Base-by-base conservation (phyloP, 352 stramenopile species). In the Globisporangium yorkense region DNA sequence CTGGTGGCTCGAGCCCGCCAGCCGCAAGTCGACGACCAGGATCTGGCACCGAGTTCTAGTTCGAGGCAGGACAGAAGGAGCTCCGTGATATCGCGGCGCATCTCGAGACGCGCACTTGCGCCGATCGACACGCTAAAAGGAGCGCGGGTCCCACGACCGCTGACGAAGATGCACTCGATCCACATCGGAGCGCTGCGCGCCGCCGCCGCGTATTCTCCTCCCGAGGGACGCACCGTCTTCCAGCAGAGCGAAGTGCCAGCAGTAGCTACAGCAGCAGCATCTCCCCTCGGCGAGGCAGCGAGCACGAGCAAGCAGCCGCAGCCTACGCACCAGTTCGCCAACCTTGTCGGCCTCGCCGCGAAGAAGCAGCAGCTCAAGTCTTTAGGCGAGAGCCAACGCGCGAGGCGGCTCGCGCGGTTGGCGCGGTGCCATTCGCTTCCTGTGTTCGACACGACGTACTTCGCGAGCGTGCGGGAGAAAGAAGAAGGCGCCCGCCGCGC, bases 351-450 rank as follows among this genome's bases (percentile, higher is more conserved):
- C 7, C 29, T 51, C n/a, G 45, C 18, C 6, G 18, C 35, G 13
- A 45, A 46, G n/a, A 56, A 27, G 1, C 15, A 54, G 10, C 43
- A 45, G 15, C 13, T 21, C 21, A 35, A 12, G n/a, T 40, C 31
- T 20, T 50, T 35, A 5, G 16, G 13, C 5, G 37, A 20, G 7
- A 16, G 13, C 39, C 24, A 40, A 8, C 54, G 29, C 15, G 41
- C n/a, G 29, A 50, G 31, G 12, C 27, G 16, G 56, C 54, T 45
- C 47, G 70, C 9, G 37, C 40, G n/a, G 0, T 74, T 87, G 58
- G 60, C 57, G 13, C 73, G 80, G 0, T 80, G 73, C 18, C 65
- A 65, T 3, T 89, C 80, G 0, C 59, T 89, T 1, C 75, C 80
- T 21, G 20, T 54, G 3, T 89, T 89, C 40, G 63, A 71, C 2